A percentile compares a stretch with the other conserved stretches of the same genome.
Conservation (phyloP, 179 eudicot genomes). For the Nepenthes alata region DNA sequence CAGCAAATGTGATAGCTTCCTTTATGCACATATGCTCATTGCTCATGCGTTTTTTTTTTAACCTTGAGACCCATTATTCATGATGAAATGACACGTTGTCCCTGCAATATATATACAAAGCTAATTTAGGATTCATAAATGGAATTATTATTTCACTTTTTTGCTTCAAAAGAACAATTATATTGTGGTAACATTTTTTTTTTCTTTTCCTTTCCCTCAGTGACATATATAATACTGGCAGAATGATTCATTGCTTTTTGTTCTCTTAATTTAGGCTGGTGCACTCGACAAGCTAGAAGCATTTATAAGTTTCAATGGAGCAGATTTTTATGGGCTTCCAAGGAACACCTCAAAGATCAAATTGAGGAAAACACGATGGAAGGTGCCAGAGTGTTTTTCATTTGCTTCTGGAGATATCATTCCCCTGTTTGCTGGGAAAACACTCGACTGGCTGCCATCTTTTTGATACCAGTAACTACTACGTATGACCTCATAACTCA, state of each 20-base stretch:
- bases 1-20: no score
- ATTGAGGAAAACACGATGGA: slow-evolving; percentile 59
- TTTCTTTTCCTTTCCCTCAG: no score
- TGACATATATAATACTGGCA: not conserved
- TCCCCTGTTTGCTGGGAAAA: slow-evolving; percentile 84
- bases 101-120: no score
- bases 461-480: slow-evolving; percentile 8
- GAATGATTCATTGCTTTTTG: not conserved
- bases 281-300: slow-evolving; percentile 96
- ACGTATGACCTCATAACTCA: no score
- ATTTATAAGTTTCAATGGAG: slow-evolving; percentile 93
- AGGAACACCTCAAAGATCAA: slow-evolving; percentile 63
- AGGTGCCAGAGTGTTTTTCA: slow-evolving; percentile 49
- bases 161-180: no score
- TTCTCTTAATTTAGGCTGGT: slow-evolving; percentile 42
- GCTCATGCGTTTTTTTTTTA: no score
- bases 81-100: no score
- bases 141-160: no score
- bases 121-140: no score
- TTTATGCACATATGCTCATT: no score
- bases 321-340: slow-evolving; percentile 90
- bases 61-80: no score
- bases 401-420: slow-evolving; percentile 54
- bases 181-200: not conserved
- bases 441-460: slow-evolving; percentile 56